Base-by-base conservation (phyloP, 202 grass and related monocot genomes). In the Alloteropsis angusta region DNA sequence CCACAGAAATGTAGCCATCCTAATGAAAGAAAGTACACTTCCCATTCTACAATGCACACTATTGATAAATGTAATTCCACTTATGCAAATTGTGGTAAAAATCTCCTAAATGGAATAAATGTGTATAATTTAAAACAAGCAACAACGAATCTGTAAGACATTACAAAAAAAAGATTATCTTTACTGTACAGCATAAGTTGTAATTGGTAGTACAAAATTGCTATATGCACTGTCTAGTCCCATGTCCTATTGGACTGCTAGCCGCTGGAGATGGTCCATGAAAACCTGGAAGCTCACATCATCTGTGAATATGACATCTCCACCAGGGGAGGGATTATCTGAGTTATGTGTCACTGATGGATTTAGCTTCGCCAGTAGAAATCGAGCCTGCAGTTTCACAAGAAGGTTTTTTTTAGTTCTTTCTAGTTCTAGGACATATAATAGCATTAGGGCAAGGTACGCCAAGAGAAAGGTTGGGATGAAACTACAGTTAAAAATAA, bases 221-320 rank as follows among this genome's bases (percentile, higher is more conserved):
- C 5, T 77, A 15, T 64, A 50, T 68, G 67, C 65, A 67, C 61
- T 42, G 36, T 37, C 36, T 17, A 39, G 15, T 61, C 38, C 60
- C 41, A 50, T 66, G 49, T 53, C 48, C 88, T 93, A 90, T 69
- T 97, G 94, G 48, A 97, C 94, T 6, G 94, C 73, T 41, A 94
- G 59, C 19, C 85, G 91, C 85, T 89, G 89, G 46, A 97, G 91
- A 92, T 94, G 94, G 76, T 97, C 91, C 85, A 94, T 89, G 83
- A 97, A 94, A 35, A 90, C 87, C 76, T 94, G 79, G 11, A 97
- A 92, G 85, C 94, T 92, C 54, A 97, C 89, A 12, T 97, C 94
- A 72, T 97, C 91, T 2, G 91, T 97, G 78, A 97, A 97, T 84
- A 97, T 92, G 35, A 94, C 43, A 8, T 97, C 91, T 67, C 89